Conservation (phyloP, 129 eudicot genomes). For the Sambucus nigra region DNA sequence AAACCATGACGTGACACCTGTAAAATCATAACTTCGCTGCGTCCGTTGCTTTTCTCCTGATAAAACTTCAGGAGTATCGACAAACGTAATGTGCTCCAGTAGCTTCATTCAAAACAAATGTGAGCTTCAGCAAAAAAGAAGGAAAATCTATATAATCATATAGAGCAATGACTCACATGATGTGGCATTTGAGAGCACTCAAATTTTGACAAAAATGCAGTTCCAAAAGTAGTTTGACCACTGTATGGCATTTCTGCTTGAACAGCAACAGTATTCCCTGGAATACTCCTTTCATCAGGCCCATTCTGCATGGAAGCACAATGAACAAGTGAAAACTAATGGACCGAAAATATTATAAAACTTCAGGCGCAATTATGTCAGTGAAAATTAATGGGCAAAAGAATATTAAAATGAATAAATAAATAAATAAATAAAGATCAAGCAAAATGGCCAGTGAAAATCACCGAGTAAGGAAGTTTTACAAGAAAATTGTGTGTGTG, state of each 20-base stretch:
- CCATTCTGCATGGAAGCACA: constrained; percentile 47
- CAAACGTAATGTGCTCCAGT: constrained; percentile 79
- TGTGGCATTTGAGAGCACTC: constrained; percentile 92
- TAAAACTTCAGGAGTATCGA: constrained; percentile 92
- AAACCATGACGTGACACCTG: constrained; percentile 96
- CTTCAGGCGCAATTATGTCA: no score
- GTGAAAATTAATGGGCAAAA: no score
- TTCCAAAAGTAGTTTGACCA: constrained; percentile 73
- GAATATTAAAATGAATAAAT: no score
- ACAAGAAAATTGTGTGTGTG: no score
- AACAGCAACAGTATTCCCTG: constrained; percentile 86
- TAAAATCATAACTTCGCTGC: constrained; percentile 87
- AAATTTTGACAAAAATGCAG: constrained; percentile 87
- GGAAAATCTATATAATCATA: background rate
- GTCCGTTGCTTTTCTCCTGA: constrained; percentile 97
- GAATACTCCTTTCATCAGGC: constrained; percentile 87
- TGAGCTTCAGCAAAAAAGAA: background rate
- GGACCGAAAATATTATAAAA: no score
- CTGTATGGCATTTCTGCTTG: constrained; percentile 97
- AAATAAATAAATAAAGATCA: no score
- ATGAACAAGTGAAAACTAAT: background rate
- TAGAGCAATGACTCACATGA: constrained; percentile 48
- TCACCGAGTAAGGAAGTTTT: no score
- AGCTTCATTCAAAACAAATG: constrained; percentile 26
- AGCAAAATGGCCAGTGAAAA: no score